Percentiles rank a stretch among this genome's conserved stretches.
These are phyloP conservation scores for carrot (Daucus carota) DNA, from an alignment of 129 eudicot species.

Conservation along the genomic window DNA sequence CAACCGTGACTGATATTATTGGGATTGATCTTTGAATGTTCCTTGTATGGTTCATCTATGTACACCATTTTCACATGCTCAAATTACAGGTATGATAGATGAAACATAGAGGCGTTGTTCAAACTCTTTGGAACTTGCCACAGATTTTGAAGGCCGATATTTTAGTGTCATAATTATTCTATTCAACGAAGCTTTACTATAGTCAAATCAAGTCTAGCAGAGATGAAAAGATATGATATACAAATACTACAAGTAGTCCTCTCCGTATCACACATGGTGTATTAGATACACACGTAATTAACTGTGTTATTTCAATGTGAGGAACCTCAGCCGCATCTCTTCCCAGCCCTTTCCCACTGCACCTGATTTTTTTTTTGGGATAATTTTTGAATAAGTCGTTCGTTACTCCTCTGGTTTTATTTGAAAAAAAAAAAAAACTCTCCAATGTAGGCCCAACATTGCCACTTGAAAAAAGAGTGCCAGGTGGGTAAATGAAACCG, in stretches of 20 bases:
- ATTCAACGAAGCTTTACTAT: neutral
- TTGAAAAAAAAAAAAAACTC: too few species aligned
- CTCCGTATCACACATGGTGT: neutral
- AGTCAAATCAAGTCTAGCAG: neutral
- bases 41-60: neutral
- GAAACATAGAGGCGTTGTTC: neutral
- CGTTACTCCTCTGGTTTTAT: too few species aligned
- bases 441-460: too few species aligned
- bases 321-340: slow-evolving; percentile 11
- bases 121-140: neutral
- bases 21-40: too few species aligned
- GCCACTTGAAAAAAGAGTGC: too few species aligned
- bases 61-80: neutral
- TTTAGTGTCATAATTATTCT: neutral
- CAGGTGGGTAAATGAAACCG: too few species aligned
- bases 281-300: neutral
- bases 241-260: too few species aligned
- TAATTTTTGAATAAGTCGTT: too few species aligned
- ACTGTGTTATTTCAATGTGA: too few species aligned
- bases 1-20: neutral
- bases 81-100: neutral
- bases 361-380: neutral
- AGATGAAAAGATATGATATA: neutral
- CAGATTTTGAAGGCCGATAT: neutral
- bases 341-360: slow-evolving; percentile 3